These are phyloP conservation scores for Agroathelia rolfsii DNA, from an alignment of 1,284 basidiomycete genomes.

Conservation along the genomic window DNA sequence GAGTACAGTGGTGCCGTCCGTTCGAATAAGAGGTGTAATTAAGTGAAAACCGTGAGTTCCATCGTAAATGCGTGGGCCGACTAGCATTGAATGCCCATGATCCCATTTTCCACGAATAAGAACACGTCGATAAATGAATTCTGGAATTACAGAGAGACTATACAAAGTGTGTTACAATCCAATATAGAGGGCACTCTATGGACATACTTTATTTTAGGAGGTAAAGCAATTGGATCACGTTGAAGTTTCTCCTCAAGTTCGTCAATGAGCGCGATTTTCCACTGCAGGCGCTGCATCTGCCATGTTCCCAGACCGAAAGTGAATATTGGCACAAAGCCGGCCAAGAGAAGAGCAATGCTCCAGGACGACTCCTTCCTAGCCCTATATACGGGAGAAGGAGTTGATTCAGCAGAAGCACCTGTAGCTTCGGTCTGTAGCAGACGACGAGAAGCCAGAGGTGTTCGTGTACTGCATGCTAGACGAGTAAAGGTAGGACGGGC, in stretches of 20 bases:
- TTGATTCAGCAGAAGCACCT: slow-evolving; percentile 8
- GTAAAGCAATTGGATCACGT: slow-evolving; percentile 71
- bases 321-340: slow-evolving; percentile 84
- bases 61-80: slow-evolving; percentile 82
- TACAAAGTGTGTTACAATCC: slow-evolving; percentile 13
- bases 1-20: slow-evolving; percentile 70
- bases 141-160: slow-evolving; percentile 65
- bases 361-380: slow-evolving; percentile 48
- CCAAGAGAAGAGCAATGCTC: slow-evolving; percentile 66
- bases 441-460: slow-evolving; percentile 14
- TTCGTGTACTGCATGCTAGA: slow-evolving; percentile 12
- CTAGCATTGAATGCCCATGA: slow-evolving; percentile 66
- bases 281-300: slow-evolving; percentile 87
- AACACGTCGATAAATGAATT: slow-evolving; percentile 84
- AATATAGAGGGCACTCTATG: slow-evolving; percentile 12
- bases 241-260: slow-evolving; percentile 89
- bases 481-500: neutral
- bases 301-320: slow-evolving; percentile 90
- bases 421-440: neutral
- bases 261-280: slow-evolving; percentile 93
- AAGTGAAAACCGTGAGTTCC: slow-evolving; percentile 84
- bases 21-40: slow-evolving; percentile 74
- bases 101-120: slow-evolving; percentile 71
- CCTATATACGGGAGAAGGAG: slow-evolving; percentile 30
- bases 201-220: slow-evolving; percentile 80